Base-by-base conservation (phyloP, 2,329 filamentous ascomycete species). In the Pleoardoris graminearum region DNA sequence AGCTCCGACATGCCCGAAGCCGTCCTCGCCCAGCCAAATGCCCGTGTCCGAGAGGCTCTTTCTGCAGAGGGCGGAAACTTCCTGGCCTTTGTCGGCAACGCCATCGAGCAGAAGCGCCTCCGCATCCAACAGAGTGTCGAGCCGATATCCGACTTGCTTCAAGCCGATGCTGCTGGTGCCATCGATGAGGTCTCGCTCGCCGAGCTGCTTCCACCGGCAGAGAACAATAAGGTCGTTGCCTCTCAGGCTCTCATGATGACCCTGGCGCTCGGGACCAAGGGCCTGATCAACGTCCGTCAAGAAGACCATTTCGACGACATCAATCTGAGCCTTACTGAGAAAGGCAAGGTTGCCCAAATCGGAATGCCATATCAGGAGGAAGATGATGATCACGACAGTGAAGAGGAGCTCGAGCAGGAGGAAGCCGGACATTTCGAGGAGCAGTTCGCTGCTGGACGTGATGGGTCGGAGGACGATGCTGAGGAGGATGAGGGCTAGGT, bases 1-100 rank as follows among this genome's bases (percentile, higher is more conserved):
- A 65, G 61, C 36, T 70, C 65, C 4, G 60, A 65, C 17, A 42
- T 57, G 23, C 44, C 39, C 16, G 54, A 35, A 23, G 52, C 52
- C 19, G 43, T 39, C 17, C 25, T 39, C 16, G 35, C 27, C n/a
- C 51, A 60, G 25, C 43, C 54, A 7, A 51, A 59, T 36, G 72
- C 73, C n/a, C 77, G 81, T 76, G 66, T 82, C 30, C 73, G 74
- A 4, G 75, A 79, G 7, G 77, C 76, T 2, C 75, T 89, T 2
- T 83, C 86, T 58, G 73, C 75, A 10, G 85, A 88, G 61, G 80
- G 79, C 48, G 69, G 76, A 19, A 88, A 89, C 62, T 89, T 89
- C 67, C 75, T 87, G 11, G 76, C 78, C 0, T 89, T 85, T 61
- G 73, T 89, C 22, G 71, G 74, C 37, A 75, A 74, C 17, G 77